phyloP scores from a whole-genome alignment of 2,329 filamentous ascomycete species.

The Aspergillus udagawae region DNA sequence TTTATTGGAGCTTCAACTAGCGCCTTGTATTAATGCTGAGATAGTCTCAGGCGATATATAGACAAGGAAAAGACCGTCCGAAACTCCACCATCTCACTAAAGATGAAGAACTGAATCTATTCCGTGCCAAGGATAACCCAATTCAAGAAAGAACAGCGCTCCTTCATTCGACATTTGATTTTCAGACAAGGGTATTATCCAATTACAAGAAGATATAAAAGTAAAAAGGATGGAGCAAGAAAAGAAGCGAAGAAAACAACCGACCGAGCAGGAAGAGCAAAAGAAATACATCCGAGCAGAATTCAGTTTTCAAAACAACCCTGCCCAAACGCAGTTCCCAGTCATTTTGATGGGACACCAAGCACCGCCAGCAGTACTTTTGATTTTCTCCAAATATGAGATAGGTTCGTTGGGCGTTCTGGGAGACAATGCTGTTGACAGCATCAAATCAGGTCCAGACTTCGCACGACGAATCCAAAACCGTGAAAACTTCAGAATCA shows the following conservation, averaged over 20 bases:
- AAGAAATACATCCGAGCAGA: neutral
- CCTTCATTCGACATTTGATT: neutral
- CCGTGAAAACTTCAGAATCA: neutral
- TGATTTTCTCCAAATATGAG: neutral
- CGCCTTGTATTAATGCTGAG: neutral
- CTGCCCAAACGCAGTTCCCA: neutral
- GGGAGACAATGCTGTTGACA: neutral
- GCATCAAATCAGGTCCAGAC: neutral
- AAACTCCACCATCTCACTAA: neutral
- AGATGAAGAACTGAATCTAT: neutral
- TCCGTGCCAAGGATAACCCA: neutral
- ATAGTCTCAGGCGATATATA: neutral
- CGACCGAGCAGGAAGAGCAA: neutral
- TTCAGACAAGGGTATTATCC: neutral
- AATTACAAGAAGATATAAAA: neutral
- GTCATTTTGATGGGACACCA: neutral
- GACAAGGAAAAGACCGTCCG: neutral
- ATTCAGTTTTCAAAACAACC: neutral
- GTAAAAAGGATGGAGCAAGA: neutral
- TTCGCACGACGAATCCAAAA: neutral
- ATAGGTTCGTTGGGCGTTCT: neutral
- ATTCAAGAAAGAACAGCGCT: neutral
- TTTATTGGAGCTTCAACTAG: conserved; percentile 5
- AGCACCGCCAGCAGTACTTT: conserved; percentile 1
- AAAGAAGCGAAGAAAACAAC: neutral